Evolutionary conservation across 768 basidiomycete genomes (phyloP).

Genomic region (Boletus eberwhitei): DNA sequence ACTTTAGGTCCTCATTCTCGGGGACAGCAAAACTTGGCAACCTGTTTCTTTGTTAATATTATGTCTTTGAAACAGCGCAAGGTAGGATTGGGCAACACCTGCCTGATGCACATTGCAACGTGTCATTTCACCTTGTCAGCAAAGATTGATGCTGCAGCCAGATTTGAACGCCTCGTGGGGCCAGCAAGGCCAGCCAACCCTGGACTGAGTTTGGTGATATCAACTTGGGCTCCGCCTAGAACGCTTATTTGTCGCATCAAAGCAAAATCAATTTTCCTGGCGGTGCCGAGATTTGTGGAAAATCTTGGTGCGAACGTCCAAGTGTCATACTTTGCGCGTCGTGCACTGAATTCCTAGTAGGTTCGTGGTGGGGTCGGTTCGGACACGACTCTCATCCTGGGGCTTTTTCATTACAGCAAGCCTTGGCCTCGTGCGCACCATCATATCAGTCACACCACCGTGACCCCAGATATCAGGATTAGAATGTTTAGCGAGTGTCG

Average conservation of each 20-base stretch:
- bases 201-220: background rate
- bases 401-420: background rate
- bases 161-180: slow-evolving; percentile 19
- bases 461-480: background rate
- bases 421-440: background rate
- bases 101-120: slow-evolving; percentile 11
- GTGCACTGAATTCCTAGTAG: background rate
- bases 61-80: slow-evolving; percentile 5
- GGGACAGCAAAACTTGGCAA: background rate
- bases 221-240: background rate
- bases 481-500: background rate
- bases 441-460: background rate
- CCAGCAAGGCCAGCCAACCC: slow-evolving; percentile 12
- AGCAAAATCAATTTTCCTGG: background rate
- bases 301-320: background rate
- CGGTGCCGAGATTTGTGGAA: background rate
- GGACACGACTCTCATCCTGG: background rate
- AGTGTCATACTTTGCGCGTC: background rate
- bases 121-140: slow-evolving; percentile 8
- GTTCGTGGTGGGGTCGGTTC: background rate
- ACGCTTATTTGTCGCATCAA: background rate
- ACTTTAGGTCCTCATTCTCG: background rate
- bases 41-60: background rate
- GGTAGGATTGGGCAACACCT: slow-evolving; percentile 1
- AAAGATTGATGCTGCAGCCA: background rate